phyloP scores from a whole-genome alignment of 257 asterid genomes.

The Fraxinus cuspidata region DNA sequence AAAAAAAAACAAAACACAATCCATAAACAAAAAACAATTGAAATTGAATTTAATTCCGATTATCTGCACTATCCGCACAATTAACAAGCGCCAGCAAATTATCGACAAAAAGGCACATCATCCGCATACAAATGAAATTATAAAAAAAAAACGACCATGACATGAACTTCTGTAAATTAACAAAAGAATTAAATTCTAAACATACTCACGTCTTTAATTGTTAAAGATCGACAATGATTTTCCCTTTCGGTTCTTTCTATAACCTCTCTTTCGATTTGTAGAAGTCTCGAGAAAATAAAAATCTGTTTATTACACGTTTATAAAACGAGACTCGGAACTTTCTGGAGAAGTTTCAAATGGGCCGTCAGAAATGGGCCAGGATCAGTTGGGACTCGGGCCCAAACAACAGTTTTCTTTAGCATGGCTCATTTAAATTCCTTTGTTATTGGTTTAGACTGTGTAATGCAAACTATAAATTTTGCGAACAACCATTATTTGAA shows the following conservation, averaged over 20 bases:
- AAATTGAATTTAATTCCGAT: not conserved
- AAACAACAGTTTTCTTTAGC: not conserved
- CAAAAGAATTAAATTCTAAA: not conserved
- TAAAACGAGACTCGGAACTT: not conserved
- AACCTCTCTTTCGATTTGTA: not conserved
- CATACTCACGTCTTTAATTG: not conserved
- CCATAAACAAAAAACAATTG: not conserved
- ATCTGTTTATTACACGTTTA: not conserved
- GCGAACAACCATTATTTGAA: too few relatives aligned
- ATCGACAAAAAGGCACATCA: not conserved
- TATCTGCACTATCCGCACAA: not conserved
- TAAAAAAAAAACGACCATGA: not conserved
- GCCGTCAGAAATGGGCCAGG: not conserved
- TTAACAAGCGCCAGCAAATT: not conserved
- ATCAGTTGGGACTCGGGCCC: not conserved
- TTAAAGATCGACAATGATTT: not conserved
- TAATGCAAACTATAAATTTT: too few relatives aligned
- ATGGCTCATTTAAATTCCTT: too few relatives aligned
- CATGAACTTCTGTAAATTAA: not conserved
- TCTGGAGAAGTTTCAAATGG: not conserved
- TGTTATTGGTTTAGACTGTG: too few relatives aligned
- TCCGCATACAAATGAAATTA: not conserved
- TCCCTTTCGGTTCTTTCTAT: not conserved
- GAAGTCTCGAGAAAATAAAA: not conserved
- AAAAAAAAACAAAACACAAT: not conserved